Evolutionary conservation across 495 filamentous ascomycete species (phyloP), one percentile per base, ranked within the genome.

Genomic region (Podospora sp.): DNA sequence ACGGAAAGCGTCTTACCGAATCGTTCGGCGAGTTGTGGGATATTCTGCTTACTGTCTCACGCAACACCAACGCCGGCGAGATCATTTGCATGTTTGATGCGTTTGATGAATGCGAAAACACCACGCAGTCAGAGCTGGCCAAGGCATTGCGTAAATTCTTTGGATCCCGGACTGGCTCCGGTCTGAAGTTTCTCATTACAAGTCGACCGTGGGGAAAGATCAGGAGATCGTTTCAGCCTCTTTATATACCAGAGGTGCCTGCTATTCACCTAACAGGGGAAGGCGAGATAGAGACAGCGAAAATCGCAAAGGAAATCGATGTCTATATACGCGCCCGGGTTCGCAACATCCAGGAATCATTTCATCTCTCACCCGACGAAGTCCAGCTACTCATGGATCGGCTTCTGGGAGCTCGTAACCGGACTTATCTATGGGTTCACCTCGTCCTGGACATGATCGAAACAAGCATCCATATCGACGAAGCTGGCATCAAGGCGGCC

Each of bases 11-110:
- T 20, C 22, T 85, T 33, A n/a, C 65, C n/a, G 53, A 68, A 36
- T 75, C 70, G 3, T 81, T 81, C 65, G 26, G 63, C 18, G 68
- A 73, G 11, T 71, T 87, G 16, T 87, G 82, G 81, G 36, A 63
- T 2, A 79, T 83, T 18, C 68, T 87, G 24, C 55, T 69, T 12
- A 65, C 63, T 22, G 73, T 70, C 4, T 69, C 78, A 26, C 18
- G 66, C 50, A 74, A 82, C 62, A 59, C 73, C n/a, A 58, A 71
- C 46, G 78, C 79, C 36, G 79, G 80, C n/a, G 74, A 82, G 52
- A 76, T 85, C 29, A 67, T 87, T 36, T 84, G 81, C 58, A 63
- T 87, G 46, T 26, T 88, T 2, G 84, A 87, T 69, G 82, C 82
- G 6, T 70, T 87, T 0, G 79, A 82, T 58, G 79, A 80, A 71